Evolutionary conservation across 208 protist species (phyloP).

Genomic region (Strigomonas culicis): DNA sequence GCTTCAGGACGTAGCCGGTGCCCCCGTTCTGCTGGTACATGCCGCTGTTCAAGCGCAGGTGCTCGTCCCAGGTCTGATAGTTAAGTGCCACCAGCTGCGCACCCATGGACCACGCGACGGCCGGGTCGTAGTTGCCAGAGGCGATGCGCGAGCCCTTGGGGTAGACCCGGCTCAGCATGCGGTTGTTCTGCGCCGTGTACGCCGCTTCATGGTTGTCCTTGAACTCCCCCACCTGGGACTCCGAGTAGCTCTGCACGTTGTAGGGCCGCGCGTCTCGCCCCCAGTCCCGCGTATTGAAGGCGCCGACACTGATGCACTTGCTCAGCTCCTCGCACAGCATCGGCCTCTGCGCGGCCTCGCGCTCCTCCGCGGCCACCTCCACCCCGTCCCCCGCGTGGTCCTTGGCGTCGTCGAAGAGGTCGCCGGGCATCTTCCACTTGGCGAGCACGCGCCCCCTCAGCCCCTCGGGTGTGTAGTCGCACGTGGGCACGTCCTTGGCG

Average conservation of each 20-base stretch:
- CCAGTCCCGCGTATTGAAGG: constrained; percentile 44
- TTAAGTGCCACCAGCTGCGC: constrained; percentile 87
- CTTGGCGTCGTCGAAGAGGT: constrained; percentile 23
- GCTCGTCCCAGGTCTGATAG: constrained; percentile 67
- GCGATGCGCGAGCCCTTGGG: constrained; percentile 81
- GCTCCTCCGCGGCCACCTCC: constrained; percentile 5
- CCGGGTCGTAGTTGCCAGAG: constrained; percentile 86
- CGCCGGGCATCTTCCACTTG: constrained; percentile 41
- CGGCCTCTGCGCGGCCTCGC: constrained; percentile 1
- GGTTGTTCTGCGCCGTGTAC: constrained; percentile 51
- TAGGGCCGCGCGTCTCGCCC: constrained; percentile 38
- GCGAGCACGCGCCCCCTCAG: constrained; percentile 31
- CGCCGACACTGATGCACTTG: constrained; percentile 37
- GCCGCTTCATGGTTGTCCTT: constrained; percentile 13
- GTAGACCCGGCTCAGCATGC: constrained; percentile 84
- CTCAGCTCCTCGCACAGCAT: constrained; percentile 22
- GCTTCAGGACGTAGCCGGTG: constrained; percentile 92
- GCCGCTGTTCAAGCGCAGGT: constrained; percentile 65
- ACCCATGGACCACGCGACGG: constrained; percentile 44
- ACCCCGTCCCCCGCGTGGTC: constrained; percentile 16
- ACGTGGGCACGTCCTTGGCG: constrained; percentile 15
- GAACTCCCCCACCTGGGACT: constrained; percentile 46
- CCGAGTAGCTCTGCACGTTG: constrained; percentile 54
- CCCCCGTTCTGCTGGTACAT: constrained; percentile 84
- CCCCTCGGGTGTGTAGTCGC: constrained; percentile 29